phyloP scores from a whole-genome alignment of 2,329 filamentous ascomycete species.

The Paraphaeosphaeria sporulosa region DNA sequence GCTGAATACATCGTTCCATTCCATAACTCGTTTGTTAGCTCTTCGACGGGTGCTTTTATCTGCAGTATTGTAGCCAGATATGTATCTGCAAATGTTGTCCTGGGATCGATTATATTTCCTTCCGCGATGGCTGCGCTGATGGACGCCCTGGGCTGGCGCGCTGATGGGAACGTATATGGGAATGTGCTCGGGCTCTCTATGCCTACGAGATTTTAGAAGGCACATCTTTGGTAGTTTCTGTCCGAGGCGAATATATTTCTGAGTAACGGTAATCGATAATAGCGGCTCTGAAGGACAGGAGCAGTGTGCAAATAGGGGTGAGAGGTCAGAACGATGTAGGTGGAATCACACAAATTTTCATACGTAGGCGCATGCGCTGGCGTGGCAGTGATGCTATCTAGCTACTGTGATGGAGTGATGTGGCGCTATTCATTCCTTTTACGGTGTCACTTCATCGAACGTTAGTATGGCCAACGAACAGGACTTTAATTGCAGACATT shows the following conservation, averaged over 20 bases:
- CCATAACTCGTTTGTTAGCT: background rate
- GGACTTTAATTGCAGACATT: no score
- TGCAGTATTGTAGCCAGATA: background rate
- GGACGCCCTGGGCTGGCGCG: background rate
- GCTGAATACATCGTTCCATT: background rate
- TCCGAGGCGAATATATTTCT: no score
- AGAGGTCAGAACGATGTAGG: background rate
- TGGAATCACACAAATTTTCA: background rate
- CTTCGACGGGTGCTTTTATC: background rate
- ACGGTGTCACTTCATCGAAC: no score
- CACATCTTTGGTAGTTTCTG: background rate
- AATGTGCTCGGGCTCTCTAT: background rate
- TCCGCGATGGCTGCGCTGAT: background rate
- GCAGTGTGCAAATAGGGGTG: background rate
- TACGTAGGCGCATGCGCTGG: background rate
- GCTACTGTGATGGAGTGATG: background rate
- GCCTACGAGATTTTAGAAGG: background rate
- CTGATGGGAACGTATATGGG: background rate
- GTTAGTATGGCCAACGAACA: no score
- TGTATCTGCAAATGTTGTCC: background rate
- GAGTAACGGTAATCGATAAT: no score
- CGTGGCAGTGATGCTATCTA: background rate
- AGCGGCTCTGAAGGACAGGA: no score
- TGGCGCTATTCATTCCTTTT: background rate
- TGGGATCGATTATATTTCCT: background rate